Evolutionary conservation across 108 stramenopile species (phyloP).

Genomic region (Asterionellopsis glacialis): DNA sequence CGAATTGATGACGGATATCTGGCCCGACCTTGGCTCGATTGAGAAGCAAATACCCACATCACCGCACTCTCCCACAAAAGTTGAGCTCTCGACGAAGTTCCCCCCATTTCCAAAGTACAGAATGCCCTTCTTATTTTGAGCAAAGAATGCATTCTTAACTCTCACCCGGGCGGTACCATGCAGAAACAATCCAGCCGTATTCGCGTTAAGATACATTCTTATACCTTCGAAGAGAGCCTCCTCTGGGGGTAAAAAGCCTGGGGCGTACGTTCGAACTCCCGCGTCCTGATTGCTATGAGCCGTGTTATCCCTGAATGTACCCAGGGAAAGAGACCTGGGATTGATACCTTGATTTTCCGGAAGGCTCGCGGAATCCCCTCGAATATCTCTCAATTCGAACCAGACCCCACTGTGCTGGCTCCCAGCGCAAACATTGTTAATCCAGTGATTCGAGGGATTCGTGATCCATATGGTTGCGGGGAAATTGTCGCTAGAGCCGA

Average conservation of each 20-base stretch:
- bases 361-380: background rate
- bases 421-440: constrained; percentile 24
- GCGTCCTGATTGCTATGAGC: constrained; percentile 13
- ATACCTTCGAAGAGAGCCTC: constrained; percentile 12
- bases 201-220: no score
- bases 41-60: no score
- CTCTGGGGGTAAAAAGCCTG: constrained; percentile 11
- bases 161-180: no score
- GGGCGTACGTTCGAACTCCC: constrained; percentile 16
- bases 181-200: no score
- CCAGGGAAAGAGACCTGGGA: background rate
- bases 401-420: constrained; percentile 18
- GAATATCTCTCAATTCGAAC: constrained; percentile 17
- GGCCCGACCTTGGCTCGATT: no score
- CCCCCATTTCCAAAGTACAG: no score
- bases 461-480: constrained; percentile 15
- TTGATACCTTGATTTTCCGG: background rate
- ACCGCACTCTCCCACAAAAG: no score
- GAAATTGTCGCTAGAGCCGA: background rate
- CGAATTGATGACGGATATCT: no score
- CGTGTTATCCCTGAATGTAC: constrained; percentile 21
- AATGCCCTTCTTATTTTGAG: no score
- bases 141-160: no score
- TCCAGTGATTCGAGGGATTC: constrained; percentile 14
- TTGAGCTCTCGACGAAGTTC: no score